Evolutionary conservation across 2,329 filamentous ascomycete species (phyloP), one percentile per base, ranked within the genome.

Genomic region (Hymenoscyphus repandus): DNA sequence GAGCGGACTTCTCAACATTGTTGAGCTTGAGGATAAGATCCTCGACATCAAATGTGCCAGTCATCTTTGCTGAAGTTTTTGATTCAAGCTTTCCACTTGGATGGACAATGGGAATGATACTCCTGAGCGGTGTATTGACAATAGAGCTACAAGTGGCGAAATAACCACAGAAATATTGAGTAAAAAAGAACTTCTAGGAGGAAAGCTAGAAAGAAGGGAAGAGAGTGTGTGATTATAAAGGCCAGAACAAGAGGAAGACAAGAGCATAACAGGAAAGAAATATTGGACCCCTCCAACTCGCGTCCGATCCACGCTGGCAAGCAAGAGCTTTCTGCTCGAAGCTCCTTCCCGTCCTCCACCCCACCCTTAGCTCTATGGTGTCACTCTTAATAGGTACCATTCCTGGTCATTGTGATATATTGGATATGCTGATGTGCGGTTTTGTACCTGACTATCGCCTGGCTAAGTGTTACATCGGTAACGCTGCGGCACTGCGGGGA

Each of bases 21-120:
- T 72, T 74, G 50, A 80, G 74, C 69, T 78, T 77, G 60, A 75
- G 74, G 39, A 81, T 69, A 30, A 77, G 66, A 53, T 74, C 72
- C 49, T 80, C 77, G 7, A 80, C 75, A 47, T 80, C 69, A 37
- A 81, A 71, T 56, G 78, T 70, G 30, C 74, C 73, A 73, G 78
- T 78, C 44, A 52, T 64, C 1, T 12, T 55, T 17, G 39, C 38
- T n/a, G n/a, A 22, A 46, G 17, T 31, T 46, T 7, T 46, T 7
- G 7, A 27, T 27, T 27, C 7, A 7, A 27, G 22, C 22, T 27
- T 27, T 27, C 22, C 22, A 27, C 22, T 27, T 27, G 22, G 22
- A 27, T 17, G 20, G n/a, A 13, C 6, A 17, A 15, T 33, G 31
- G 10, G 10, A 32, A 20, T 33, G 31, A 6, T 12, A 34, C 22